phyloP scores from a whole-genome alignment of 2,329 filamentous ascomycete genomes.

The Grosmannia serpens region DNA sequence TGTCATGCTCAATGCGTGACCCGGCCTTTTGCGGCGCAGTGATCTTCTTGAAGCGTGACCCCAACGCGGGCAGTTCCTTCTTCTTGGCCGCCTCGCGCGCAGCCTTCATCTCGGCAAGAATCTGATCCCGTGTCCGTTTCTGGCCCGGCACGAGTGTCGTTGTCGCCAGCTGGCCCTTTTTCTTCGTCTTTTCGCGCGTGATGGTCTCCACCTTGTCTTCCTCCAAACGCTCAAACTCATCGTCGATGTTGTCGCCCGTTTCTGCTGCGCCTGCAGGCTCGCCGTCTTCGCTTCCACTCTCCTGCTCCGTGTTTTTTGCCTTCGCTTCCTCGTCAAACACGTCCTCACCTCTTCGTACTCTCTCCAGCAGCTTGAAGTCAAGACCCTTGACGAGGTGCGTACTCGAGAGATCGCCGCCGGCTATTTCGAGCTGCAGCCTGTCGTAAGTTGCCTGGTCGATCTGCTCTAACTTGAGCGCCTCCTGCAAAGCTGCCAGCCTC shows the following conservation, averaged over 20 bases:
- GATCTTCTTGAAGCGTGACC: slow-evolving; percentile 54
- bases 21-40: slow-evolving; percentile 41
- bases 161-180: slow-evolving; percentile 50
- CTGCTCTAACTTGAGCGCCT: slow-evolving; percentile 70
- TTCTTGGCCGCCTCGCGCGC: slow-evolving; percentile 48
- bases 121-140: slow-evolving; percentile 54
- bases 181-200: slow-evolving; percentile 39
- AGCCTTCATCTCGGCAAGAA: slow-evolving; percentile 55
- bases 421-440: slow-evolving; percentile 60
- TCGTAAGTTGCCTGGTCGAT: slow-evolving; percentile 75
- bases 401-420: slow-evolving; percentile 67
- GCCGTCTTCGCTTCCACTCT: slow-evolving; percentile 21
- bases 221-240: slow-evolving; percentile 51
- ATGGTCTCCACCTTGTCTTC: slow-evolving; percentile 41
- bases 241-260: slow-evolving; percentile 43
- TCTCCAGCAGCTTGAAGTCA: slow-evolving; percentile 69
- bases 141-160: slow-evolving; percentile 39
- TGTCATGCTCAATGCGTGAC: slow-evolving; percentile 49
- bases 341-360: slow-evolving; percentile 58
- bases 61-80: slow-evolving; percentile 37
- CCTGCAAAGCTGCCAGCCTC: slow-evolving; percentile 67
- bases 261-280: slow-evolving; percentile 13
- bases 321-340: slow-evolving; percentile 28
- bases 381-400: slow-evolving; percentile 89
- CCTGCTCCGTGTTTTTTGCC: slow-evolving; percentile 18